Percentiles rank a stretch among this genome's conserved stretches.
Evolutionary conservation across 441 rosid species (phyloP).

Genomic region (Arabidopsis hybrid): DNA sequence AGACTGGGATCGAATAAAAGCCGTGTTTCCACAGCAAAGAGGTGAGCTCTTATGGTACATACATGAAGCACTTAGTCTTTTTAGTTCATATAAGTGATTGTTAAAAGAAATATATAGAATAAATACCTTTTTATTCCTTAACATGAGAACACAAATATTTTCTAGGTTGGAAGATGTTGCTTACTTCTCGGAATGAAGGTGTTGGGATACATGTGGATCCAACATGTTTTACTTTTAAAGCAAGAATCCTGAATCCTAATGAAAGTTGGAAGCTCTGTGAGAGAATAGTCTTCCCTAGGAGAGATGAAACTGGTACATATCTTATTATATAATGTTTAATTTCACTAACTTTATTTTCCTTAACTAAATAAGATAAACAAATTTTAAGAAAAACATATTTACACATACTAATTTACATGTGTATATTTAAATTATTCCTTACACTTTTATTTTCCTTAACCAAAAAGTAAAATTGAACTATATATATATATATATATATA

Average conservation of each 20-base stretch:
- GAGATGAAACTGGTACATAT: not conserved
- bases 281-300: not conserved
- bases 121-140: too few relatives aligned
- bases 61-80: not conserved
- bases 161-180: not conserved
- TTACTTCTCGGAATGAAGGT: not conserved
- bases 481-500: too few relatives aligned
- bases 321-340: too few relatives aligned
- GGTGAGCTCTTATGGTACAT: not conserved
- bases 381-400: too few relatives aligned
- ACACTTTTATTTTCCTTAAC: too few relatives aligned
- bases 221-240: not conserved
- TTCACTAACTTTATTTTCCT: too few relatives aligned
- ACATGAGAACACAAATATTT: not conserved
- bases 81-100: too few relatives aligned
- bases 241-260: not conserved
- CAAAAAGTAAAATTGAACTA: too few relatives aligned
- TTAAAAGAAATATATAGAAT: too few relatives aligned
- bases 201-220: not conserved
- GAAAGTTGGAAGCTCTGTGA: not conserved
- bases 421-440: too few relatives aligned
- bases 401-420: too few relatives aligned
- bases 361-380: too few relatives aligned
- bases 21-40: constrained; percentile 5
- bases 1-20: constrained; percentile 28